Evolutionary conservation across 1,284 basidiomycete genomes (phyloP), one percentile per base, ranked within the genome.

Genomic region (Neolentinus lepideus): DNA sequence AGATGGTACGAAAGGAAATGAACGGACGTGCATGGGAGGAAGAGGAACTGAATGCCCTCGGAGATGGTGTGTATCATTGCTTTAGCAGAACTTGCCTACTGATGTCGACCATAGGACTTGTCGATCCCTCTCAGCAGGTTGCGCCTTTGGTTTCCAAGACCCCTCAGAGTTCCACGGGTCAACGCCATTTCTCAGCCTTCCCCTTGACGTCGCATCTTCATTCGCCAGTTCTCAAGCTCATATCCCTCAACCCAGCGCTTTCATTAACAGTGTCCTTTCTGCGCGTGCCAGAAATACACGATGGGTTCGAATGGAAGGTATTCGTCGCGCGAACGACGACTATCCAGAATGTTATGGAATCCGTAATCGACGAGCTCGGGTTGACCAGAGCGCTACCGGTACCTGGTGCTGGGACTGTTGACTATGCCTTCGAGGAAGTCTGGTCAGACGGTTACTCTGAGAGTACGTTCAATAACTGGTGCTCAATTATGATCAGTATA

Each of bases 231-330:
- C 67, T 92, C 33, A 84, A 89, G 3, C 73, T 93, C 24, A 83
- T 93, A 1, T 88, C 87, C 1, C 74, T 85, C 2, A 81, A 90
- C 66, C 78, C 83, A 2, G 69, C 75, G 14, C 76, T 91, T 24
- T 77, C 75, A 3, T 55, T 86, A 2, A 69, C 73, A 1, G 63
- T 88, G 36, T 69, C 76, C 0, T 91, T 92, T 66, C 69, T 78
- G 45, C 84, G 89, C 54, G 81, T 93, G 21, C 90, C 88, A 0
- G 88, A 91, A 66, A 81, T 93, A 56, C 81, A 86, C 57, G 90
- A 92, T 63, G 83, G 75, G 1, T 90, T 85, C 62, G 64, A 74
- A 60, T 84, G 84, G 74, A 84, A 75, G 54, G 62, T 81, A 48
- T 92, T 84, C 67, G 72, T 90, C 53, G 77, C 85, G 6, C 74